These are phyloP conservation scores for Ascocoryne sarcoides DNA, from an alignment of 2,329 filamentous ascomycete genomes.

Conservation along the genomic window DNA sequence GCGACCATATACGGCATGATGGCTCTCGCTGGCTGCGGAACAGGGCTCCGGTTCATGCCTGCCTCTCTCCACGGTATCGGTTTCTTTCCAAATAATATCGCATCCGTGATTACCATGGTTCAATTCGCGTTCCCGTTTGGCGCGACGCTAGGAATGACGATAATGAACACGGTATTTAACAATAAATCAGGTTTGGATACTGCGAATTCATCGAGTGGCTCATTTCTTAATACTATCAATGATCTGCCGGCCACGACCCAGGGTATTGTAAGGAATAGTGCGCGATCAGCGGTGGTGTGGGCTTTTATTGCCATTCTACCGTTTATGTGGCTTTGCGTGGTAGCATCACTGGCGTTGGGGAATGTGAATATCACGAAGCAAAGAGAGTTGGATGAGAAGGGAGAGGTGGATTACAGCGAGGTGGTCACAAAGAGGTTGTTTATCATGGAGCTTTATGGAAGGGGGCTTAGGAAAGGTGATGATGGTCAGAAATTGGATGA, in stretches of 20 bases:
- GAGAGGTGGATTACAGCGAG: slow-evolving; percentile 2
- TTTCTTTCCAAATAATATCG: slow-evolving; percentile 48
- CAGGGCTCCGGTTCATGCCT: slow-evolving; percentile 58
- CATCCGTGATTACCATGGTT: slow-evolving; percentile 51
- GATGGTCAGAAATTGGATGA: neutral
- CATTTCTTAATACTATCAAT: slow-evolving; percentile 29
- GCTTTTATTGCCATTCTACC: slow-evolving; percentile 54
- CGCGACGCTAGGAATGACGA: slow-evolving; percentile 54
- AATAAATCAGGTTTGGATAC: slow-evolving; percentile 33
- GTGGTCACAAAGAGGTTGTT: neutral
- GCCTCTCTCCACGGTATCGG: slow-evolving; percentile 51
- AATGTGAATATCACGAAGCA: slow-evolving; percentile 35
- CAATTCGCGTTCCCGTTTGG: slow-evolving; percentile 53
- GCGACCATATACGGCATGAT: slow-evolving; percentile 56
- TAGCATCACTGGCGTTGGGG: slow-evolving; percentile 37
- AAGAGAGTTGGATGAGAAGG: slow-evolving; percentile 6
- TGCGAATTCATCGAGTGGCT: slow-evolving; percentile 20
- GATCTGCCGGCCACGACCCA: slow-evolving; percentile 30
- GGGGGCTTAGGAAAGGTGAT: slow-evolving; percentile 4
- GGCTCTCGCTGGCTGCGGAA: slow-evolving; percentile 52
- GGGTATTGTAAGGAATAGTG: slow-evolving; percentile 33
- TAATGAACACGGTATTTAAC: slow-evolving; percentile 63
- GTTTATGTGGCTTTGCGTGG: slow-evolving; percentile 42
- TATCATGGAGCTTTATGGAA: neutral
- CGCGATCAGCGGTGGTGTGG: slow-evolving; percentile 53